Conservation (phyloP, 225 moss, liverwort and hornwort species). For the Pseudoscleropodium purum region DNA sequence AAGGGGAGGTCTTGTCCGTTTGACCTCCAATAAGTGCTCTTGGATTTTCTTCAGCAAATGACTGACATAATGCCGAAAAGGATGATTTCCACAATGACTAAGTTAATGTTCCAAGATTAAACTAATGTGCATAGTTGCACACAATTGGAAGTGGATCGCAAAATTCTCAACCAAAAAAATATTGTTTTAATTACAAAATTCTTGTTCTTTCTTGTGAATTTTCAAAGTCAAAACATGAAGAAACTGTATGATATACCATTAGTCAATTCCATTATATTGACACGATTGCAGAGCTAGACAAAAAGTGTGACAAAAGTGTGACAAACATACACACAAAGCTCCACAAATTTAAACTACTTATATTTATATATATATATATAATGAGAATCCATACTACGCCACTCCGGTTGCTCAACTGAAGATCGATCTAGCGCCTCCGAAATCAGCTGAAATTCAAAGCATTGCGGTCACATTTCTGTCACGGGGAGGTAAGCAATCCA, state of each 20-base stretch:
- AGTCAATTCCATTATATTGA: not conserved
- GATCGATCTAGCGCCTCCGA: not conserved
- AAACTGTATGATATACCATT: not conserved
- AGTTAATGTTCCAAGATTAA: fast-evolving
- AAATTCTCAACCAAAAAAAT: not conserved
- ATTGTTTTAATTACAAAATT: not conserved
- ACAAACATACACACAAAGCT: not conserved
- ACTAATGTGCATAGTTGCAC: not conserved
- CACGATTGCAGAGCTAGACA: not conserved
- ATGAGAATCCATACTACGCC: not conserved
- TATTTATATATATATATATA: too few relatives aligned
- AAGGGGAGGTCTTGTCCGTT: not conserved
- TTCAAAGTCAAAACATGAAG: not conserved
- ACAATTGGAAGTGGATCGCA: not conserved
- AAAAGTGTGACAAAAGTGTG: not conserved
- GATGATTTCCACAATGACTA: not conserved
- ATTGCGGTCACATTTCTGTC: not conserved
- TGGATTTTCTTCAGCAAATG: not conserved
- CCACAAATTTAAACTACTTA: not conserved
- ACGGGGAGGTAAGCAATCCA: not conserved
- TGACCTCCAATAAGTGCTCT: not conserved
- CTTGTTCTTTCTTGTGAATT: not conserved
- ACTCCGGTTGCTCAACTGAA: not conserved
- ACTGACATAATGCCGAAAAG: fast-evolving
- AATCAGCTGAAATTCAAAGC: not conserved